phyloP scores from a whole-genome alignment of 73 alveolate species.

The Paramecium biaurelia region DNA sequence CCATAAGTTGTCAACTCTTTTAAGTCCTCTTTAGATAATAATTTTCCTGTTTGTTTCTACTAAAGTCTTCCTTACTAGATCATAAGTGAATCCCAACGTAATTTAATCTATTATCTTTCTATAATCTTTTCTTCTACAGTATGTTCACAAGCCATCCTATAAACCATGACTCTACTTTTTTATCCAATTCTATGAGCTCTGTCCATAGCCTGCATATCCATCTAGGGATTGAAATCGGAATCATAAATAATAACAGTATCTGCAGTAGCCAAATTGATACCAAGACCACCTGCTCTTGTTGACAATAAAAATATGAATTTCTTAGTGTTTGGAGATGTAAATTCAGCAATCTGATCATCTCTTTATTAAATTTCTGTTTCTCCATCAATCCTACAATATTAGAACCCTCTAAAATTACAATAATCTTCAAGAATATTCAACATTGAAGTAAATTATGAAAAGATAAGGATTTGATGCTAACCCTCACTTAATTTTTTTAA shows the following conservation, averaged over 20 bases:
- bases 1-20: conserved; percentile 96
- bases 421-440: conserved; percentile 97
- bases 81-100: conserved; percentile 94
- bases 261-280: conserved; percentile 97
- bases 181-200: conserved; percentile 99
- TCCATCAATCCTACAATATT: conserved; percentile 98
- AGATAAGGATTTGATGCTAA: conserved; percentile 83
- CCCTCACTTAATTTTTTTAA: conserved; percentile 79
- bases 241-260: conserved; percentile 98
- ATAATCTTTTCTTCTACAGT: conserved; percentile 98
- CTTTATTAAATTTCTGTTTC: conserved; percentile 74
- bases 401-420: conserved; percentile 92
- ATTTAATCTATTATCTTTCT: conserved; percentile 95
- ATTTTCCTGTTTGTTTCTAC: conserved; percentile 79
- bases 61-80: conserved; percentile 90
- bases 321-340: conserved; percentile 73
- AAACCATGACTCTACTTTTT: conserved; percentile 91
- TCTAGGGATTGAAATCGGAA: conserved; percentile 99
- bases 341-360: conserved; percentile 77
- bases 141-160: conserved; percentile 91
- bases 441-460: conserved; percentile 94
- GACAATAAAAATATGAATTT: conserved; percentile 92
- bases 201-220: conserved; percentile 99
- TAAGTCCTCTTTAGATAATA: conserved; percentile 91
- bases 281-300: conserved; percentile 99